Base-by-base conservation (phyloP, 2,329 filamentous ascomycete genomes). In the Penicillium sp. region DNA sequence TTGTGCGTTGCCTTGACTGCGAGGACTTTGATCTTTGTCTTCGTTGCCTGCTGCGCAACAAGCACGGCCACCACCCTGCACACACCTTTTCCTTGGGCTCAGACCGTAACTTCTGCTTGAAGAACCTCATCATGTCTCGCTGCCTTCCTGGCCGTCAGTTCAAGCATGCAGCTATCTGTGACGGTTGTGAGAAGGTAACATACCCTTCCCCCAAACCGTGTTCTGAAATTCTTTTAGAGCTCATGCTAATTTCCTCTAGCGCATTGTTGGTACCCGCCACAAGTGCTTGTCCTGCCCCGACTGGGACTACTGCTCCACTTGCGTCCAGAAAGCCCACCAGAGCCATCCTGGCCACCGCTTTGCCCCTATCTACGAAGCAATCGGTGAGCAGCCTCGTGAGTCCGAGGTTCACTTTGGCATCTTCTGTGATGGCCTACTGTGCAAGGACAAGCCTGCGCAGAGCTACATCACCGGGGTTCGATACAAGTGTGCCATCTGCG, bases 271-370 rank as follows among this genome's bases (percentile, higher is more conserved):
- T 68, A 84, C 96, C 58, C 94, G 95, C 68, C 90, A 98, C 85
- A 99, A 99, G 84, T 99, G 95, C 76, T 83, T 98, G 65, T 89
- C 92, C 74, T 99, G 95, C 81, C 95, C 96, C 45, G 95, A 99
- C 76, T 99, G 92, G 90, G 95, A 99, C 72, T 98, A 91, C 79
- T 99, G 95, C 82, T 83, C 84, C 25, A 81, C 86, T 8, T 99
- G 96, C 77, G 77, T 91, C 59, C 78, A 83, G 68, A 86, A 83
- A 66, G 89, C 91, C 47, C 76, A 79, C 61, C 83, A 86, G 69
- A 86, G 84, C 52, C 96, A 99, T 75, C 87, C 91, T 17, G 83
- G 85, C 57, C 95, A 99, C 76, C 90, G 93, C 66, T 98, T 99
- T 73, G 91, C 91, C 12, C 87, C 92, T 43, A 85, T 99, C 66